Evolutionary conservation across 768 basidiomycete species (phyloP).

Genomic region (Psilocybe azurescens): DNA sequence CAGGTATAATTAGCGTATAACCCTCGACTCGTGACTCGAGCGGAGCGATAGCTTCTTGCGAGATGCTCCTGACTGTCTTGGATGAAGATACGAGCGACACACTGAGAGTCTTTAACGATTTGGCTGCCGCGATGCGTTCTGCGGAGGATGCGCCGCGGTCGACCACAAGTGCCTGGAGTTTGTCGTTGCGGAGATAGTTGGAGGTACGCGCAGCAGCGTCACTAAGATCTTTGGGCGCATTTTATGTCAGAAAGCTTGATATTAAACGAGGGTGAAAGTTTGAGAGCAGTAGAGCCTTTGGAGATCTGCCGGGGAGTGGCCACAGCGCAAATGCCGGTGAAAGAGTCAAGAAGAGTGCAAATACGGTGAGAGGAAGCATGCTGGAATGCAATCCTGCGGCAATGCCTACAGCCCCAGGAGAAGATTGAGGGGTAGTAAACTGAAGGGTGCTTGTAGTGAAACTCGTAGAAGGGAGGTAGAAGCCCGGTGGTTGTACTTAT

Average conservation of each 20-base stretch:
- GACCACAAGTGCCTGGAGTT: slow-evolving; percentile 61
- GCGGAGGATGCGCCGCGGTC: slow-evolving; percentile 64
- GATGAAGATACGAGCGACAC: slow-evolving; percentile 42
- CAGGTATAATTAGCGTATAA: slow-evolving; percentile 63
- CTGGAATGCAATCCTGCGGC: not conserved
- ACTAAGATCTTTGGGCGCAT: slow-evolving; percentile 58
- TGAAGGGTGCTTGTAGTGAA: not conserved
- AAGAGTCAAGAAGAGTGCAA: slow-evolving; percentile 26
- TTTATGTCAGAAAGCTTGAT: slow-evolving; percentile 48
- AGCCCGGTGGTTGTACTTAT: not conserved
- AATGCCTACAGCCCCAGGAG: not conserved
- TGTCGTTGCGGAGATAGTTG: slow-evolving; percentile 51
- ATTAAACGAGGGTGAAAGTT: slow-evolving; percentile 39
- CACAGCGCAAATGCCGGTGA: slow-evolving; percentile 36
- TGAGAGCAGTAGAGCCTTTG: slow-evolving; percentile 43
- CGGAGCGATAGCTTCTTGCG: slow-evolving; percentile 55
- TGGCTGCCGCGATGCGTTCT: slow-evolving; percentile 42
- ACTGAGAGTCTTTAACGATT: slow-evolving; percentile 46
- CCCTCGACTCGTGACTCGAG: slow-evolving; percentile 61
- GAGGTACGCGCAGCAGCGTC: slow-evolving; percentile 58
- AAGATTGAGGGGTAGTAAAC: not conserved
- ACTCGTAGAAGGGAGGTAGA: too few species aligned
- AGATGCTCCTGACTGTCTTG: slow-evolving; percentile 49
- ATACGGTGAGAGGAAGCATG: slow-evolving; percentile 13
- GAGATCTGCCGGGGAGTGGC: slow-evolving; percentile 47